Conservation (phyloP, 1,284 basidiomycete genomes). For the Porodaedalea pini region DNA sequence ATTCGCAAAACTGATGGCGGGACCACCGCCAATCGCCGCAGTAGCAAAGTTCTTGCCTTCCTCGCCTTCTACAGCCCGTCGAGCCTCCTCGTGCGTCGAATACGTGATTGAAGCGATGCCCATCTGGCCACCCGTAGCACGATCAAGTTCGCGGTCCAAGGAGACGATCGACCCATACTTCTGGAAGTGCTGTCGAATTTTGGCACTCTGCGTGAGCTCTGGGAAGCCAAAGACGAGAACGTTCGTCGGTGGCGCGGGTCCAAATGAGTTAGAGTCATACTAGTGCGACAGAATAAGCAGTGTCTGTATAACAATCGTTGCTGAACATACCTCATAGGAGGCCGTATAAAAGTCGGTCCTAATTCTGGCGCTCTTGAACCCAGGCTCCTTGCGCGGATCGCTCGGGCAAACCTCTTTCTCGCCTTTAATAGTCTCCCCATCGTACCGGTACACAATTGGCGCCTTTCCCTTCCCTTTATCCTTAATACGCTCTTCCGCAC, state of each 20-base stretch:
- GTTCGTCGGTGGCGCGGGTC: conserved; percentile 71
- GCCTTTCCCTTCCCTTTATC: conserved; percentile 46
- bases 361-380: conserved; percentile 32
- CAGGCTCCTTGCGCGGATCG: conserved; percentile 55
- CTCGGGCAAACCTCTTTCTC: conserved; percentile 41
- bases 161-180: conserved; percentile 65
- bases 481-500: conserved; percentile 47
- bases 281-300: conserved; percentile 29
- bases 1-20: not conserved
- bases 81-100: conserved; percentile 55
- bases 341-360: conserved; percentile 46
- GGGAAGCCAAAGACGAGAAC: conserved; percentile 76
- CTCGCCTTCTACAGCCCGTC: conserved; percentile 57
- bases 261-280: conserved; percentile 76
- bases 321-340: conserved; percentile 59
- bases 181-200: conserved; percentile 68
- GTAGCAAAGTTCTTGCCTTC: conserved; percentile 46
- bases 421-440: conserved; percentile 52
- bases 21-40: conserved; percentile 5
- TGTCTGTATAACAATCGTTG: conserved; percentile 1
- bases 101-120: conserved; percentile 83
- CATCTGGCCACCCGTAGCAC: conserved; percentile 74
- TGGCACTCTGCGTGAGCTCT: conserved; percentile 63
- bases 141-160: conserved; percentile 81
- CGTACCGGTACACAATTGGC: conserved; percentile 45